Evolutionary conservation across 495 filamentous ascomycete species (phyloP), one percentile per base, ranked within the genome.

Genomic region (Xylaria flabelliformis): DNA sequence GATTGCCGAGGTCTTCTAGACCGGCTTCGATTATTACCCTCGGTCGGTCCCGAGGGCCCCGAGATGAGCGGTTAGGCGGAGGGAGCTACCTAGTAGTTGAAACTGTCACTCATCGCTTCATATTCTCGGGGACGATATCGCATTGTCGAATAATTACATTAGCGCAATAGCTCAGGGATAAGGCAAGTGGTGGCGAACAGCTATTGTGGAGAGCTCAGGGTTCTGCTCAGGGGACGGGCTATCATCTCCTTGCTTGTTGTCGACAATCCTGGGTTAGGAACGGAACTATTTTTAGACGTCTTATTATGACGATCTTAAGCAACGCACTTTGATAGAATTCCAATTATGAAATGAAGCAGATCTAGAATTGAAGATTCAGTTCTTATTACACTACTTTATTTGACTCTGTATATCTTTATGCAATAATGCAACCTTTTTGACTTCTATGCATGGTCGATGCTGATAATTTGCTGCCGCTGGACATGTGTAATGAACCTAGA

Each of bases 241-340:
- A 62, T 50, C 55, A 62, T 50, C 55, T 32, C 19, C 55, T 50
- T 50, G 44, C 34, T 34, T 1, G 29, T 10, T 55, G n/a, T 67
- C 24, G 53, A n/a, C 53, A 29, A 53, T 53, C 44, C 29, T 8
- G 29, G 32, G 39, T 39, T 32, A 29, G 58, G 8, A 17, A 17
- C 29, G 5, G 58, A 34, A 56, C 17, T 67, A 67, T 67, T 67
- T 67, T 51, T 67, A 67, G 64, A 53, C 17, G n/a, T 53, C 29
- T 9, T 21, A 34, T 58, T 58, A 19, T 21, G 39, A 4, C 41
- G 41, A 50, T 65, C 42, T 44, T 64, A 1, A 17, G n/a, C 32
- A 44, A 8, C 29, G 21, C 5, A 29, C 4, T 15, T 32, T 6
- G 17, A 17, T 1, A 36, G 29, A 59, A 36, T 59, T 36, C n/a